Evolutionary conservation across 2,329 filamentous ascomycete genomes (phyloP), one percentile per base, ranked within the genome.

Genomic region (Fusarium sp.): DNA sequence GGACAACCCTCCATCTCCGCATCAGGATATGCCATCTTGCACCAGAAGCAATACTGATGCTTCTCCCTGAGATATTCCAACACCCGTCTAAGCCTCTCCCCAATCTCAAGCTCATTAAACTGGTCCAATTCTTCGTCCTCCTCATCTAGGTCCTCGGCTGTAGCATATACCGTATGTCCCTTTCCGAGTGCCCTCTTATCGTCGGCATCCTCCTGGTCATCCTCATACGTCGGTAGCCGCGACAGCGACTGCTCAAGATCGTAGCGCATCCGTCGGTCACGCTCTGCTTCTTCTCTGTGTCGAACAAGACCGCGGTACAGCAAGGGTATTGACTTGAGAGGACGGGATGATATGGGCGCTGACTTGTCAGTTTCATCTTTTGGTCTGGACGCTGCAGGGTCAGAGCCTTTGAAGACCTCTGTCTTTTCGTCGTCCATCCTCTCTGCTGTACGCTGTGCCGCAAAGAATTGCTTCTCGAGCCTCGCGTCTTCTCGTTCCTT

Each of bases 11-110:
- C 92, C 89, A 97, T 88, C 32, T 80, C 77, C 32, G 79, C 80
- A 71, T 92, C 88, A 0, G 88, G 85, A 74, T 97, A 99, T 48
- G 81, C 81, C 76, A 85, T 90, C 75, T 97, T 98, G 78, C 95
- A 99, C 91, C 93, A 99, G 74, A 97, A 97, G 78, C 95, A 99
- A 74, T 99, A 99, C 40, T 82, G 77, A 71, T 92, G 86, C 71
- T 85, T 84, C 44, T 87, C 80, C 34, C 95, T 85, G 50, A 99
- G 75, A 75, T 91, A 88, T 15, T 78, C 74, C 9, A 97, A 83
- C 12, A 96, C 75, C 67, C 81, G 86, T 8, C 80, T 78, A 61
- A 98, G 77, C 65, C 87, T 85, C 69, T 96, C 90, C 2, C 79
- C 79, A 2, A 87, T 80, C 22, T 88, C 84, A 40, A 94, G 78